A percentile compares a stretch with the other conserved stretches of the same genome.
phyloP scores from a whole-genome alignment of 495 filamentous ascomycete species.

The Cetradonia linearis region DNA sequence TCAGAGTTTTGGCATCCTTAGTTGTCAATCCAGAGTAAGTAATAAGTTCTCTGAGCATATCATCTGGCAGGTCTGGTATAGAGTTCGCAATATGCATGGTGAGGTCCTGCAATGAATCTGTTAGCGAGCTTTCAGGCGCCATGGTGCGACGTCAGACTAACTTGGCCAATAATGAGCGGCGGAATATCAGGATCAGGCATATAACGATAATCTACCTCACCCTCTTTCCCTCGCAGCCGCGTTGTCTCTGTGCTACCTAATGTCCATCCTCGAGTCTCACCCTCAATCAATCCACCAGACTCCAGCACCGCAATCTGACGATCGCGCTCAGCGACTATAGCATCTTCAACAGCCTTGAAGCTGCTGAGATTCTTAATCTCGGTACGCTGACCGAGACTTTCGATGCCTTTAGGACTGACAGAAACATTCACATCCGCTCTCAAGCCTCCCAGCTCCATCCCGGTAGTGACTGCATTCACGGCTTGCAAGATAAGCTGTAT shows the following conservation, averaged over 20 bases:
- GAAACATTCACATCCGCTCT: constrained; percentile 95
- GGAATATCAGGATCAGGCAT: constrained; percentile 95
- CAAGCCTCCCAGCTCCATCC: constrained; percentile 88
- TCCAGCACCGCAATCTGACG: constrained; percentile 78
- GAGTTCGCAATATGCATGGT: constrained; percentile 47
- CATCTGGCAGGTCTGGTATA: constrained; percentile 62
- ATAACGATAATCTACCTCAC: constrained; percentile 94
- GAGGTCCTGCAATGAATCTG: constrained; percentile 38
- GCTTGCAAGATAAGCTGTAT: constrained; percentile 73
- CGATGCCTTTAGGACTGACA: constrained; percentile 42
- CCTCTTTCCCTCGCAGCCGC: constrained; percentile 81
- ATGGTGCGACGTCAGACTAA: constrained; percentile 18
- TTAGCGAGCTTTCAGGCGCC: neutral
- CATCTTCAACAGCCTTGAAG: constrained; percentile 89
- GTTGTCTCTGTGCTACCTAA: constrained; percentile 65
- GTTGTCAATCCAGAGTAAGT: constrained; percentile 51
- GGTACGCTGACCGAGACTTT: constrained; percentile 68
- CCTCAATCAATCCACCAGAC: constrained; percentile 63
- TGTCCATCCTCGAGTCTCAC: constrained; percentile 91
- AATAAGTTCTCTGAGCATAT: constrained; percentile 49
- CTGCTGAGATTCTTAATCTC: constrained; percentile 98
- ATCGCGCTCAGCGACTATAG: constrained; percentile 80
- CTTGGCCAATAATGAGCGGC: constrained; percentile 61
- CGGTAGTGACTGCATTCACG: constrained; percentile 70
- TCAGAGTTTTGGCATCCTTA: constrained; percentile 82